phyloP scores from a whole-genome alignment of 257 asterid species.

The Nicotiana attenuata region DNA sequence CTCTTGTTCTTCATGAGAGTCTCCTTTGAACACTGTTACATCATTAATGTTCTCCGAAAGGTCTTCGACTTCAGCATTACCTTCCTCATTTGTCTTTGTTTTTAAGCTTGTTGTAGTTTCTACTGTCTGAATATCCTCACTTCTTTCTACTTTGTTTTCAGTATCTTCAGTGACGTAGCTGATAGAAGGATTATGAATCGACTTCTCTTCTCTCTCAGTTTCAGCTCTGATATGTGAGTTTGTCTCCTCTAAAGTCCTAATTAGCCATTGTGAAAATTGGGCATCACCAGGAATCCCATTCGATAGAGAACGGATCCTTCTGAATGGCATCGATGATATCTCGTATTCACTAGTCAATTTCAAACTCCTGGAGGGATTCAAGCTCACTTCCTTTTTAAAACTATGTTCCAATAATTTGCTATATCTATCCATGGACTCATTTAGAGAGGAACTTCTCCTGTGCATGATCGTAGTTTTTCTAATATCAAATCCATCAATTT shows the following conservation, averaged over 20 bases:
- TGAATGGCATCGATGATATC: constrained; percentile 21
- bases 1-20: constrained; percentile 11
- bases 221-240: constrained; percentile 7
- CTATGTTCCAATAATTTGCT: constrained; percentile 39
- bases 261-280: constrained; percentile 18
- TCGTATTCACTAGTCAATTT: constrained; percentile 45
- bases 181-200: neutral
- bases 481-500: constrained; percentile 10
- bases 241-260: constrained; percentile 13
- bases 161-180: neutral
- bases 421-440: constrained; percentile 57
- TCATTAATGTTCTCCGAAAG: constrained; percentile 10
- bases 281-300: constrained; percentile 27
- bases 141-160: constrained; percentile 3
- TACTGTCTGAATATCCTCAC: constrained; percentile 5
- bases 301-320: constrained; percentile 45
- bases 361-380: constrained; percentile 55
- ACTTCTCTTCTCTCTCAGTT: constrained; percentile 13
- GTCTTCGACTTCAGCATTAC: constrained; percentile 12
- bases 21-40: neutral
- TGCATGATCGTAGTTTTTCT: constrained; percentile 15
- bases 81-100: constrained; percentile 5
- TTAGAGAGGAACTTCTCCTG: constrained; percentile 49
- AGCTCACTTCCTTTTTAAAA: constrained; percentile 24
- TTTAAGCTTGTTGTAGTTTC: constrained; percentile 10